Percentiles rank a stretch among this genome's conserved stretches.
Conservation (phyloP, 148 eudicot species). For the Heliamphora exappendiculata region DNA sequence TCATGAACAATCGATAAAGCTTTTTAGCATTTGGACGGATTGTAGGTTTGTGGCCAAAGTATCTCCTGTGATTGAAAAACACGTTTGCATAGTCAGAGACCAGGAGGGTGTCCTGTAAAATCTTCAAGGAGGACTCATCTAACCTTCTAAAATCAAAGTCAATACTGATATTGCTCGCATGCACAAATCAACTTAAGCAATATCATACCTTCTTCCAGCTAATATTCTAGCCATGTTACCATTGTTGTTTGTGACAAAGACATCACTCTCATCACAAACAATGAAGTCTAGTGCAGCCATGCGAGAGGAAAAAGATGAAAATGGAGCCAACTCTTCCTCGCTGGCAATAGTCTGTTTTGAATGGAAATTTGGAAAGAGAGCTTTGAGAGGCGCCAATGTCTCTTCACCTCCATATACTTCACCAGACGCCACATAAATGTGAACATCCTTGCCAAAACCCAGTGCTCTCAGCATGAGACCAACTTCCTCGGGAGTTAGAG, state of each 20-base stretch:
- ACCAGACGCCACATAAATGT: conserved; percentile 84
- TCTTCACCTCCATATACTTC: conserved; percentile 77
- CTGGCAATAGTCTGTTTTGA: conserved; percentile 62
- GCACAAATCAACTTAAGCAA: background rate
- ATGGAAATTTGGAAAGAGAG: conserved; percentile 73
- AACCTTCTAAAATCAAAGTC: background rate
- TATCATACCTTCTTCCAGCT: conserved; percentile 78
- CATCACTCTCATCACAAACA: conserved; percentile 79
- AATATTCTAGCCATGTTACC: conserved; percentile 91
- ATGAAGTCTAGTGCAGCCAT: conserved; percentile 90
- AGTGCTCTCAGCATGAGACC: conserved; percentile 84
- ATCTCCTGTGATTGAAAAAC: conserved; percentile 46
- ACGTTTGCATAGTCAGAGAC: background rate
- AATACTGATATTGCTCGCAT: background rate
- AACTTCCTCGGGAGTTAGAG: conserved; percentile 83
- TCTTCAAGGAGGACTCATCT: too few relatives aligned
- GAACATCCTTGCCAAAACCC: conserved; percentile 59
- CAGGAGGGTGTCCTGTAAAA: background rate
- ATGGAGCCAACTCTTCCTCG: conserved; percentile 61
- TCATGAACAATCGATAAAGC: conserved; percentile 37
- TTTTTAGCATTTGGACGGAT: conserved; percentile 81
- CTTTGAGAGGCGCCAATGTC: conserved; percentile 67
- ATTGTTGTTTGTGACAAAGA: conserved; percentile 80
- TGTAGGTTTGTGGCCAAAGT: conserved; percentile 81
- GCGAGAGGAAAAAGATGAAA: conserved; percentile 64